phyloP scores from a whole-genome alignment of 768 basidiomycete genomes.

The Psilocybe cyanescens region DNA sequence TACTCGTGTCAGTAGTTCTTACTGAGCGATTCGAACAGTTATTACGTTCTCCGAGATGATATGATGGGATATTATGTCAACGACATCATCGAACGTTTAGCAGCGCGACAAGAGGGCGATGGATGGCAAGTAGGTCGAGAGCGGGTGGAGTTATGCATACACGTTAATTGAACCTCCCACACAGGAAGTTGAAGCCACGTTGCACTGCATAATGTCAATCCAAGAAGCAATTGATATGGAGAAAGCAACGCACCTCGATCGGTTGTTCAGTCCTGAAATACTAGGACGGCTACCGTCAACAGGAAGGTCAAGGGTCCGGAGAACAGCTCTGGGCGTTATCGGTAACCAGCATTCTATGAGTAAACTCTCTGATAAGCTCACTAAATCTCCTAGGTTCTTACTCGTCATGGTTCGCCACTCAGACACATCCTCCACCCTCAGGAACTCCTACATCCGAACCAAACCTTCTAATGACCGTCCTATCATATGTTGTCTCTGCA shows the following conservation, averaged over 20 bases:
- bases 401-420: constrained; percentile 79
- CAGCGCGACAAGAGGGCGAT: constrained; percentile 40
- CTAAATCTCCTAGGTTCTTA: constrained; percentile 56
- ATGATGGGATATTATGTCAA: constrained; percentile 76
- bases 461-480: constrained; percentile 62
- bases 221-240: constrained; percentile 81
- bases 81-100: constrained; percentile 61
- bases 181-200: constrained; percentile 83
- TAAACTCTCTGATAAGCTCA: neutral
- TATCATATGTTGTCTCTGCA: constrained; percentile 73
- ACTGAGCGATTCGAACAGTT: constrained; percentile 45
- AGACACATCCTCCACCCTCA: constrained; percentile 24
- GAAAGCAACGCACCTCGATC: constrained; percentile 53
- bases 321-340: constrained; percentile 75
- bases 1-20: neutral
- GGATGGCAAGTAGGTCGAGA: constrained; percentile 74
- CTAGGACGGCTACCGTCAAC: constrained; percentile 69
- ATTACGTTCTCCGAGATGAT: constrained; percentile 84
- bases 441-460: constrained; percentile 27
- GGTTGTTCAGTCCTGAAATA: constrained; percentile 74
- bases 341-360: constrained; percentile 46
- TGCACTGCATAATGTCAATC: constrained; percentile 85
- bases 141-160: neutral
- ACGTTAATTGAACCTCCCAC: neutral
- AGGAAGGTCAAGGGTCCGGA: constrained; percentile 67